A percentile compares a stretch with the other conserved stretches of the same genome.
Conservation (phyloP, 306 rosid genomes). For the Lagenaria siceraria region DNA sequence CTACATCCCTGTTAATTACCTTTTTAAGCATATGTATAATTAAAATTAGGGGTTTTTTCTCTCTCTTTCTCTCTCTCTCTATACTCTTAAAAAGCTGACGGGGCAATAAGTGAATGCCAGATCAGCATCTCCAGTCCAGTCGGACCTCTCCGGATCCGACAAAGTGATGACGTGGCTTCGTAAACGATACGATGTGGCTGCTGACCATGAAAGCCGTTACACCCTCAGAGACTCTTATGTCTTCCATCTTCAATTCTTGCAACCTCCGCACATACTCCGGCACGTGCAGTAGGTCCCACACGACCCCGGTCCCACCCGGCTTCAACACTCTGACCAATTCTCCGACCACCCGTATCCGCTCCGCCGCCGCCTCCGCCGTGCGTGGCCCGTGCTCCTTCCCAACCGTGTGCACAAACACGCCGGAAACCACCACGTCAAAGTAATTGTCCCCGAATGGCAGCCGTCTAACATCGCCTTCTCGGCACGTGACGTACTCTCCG, state of each 20-base stretch:
- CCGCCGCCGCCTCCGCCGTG: conserved; percentile 89
- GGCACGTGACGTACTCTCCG: conserved; percentile 88
- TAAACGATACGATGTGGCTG: conserved; percentile 86
- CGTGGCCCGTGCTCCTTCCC: conserved; percentile 76
- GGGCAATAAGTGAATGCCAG: not conserved
- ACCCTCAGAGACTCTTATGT: conserved; percentile 67
- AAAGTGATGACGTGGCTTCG: conserved; percentile 66
- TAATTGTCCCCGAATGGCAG: conserved; percentile 78
- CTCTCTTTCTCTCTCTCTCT: not conserved
- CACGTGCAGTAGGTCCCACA: conserved; percentile 94
- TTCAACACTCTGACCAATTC: conserved; percentile 86
- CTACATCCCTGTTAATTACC: not conserved
- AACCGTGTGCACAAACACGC: conserved; percentile 80
- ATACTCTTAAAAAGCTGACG: not conserved
- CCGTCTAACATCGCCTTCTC: conserved; percentile 78
- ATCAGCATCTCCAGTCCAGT: conserved; percentile 82
- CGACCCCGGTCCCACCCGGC: conserved; percentile 74
- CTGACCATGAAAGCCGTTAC: conserved; percentile 91
- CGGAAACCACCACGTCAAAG: conserved; percentile 94
- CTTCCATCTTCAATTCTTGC: conserved; percentile 91
- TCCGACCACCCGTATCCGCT: conserved; percentile 86
- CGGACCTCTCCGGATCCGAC: conserved; percentile 74
- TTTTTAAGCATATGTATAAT: not conserved
- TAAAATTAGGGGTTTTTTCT: not conserved
- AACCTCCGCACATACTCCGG: conserved; percentile 79